Evolutionary conservation across 2,329 filamentous ascomycete genomes (phyloP).

Genomic region (Monilinia vaccinii-corymbosi): DNA sequence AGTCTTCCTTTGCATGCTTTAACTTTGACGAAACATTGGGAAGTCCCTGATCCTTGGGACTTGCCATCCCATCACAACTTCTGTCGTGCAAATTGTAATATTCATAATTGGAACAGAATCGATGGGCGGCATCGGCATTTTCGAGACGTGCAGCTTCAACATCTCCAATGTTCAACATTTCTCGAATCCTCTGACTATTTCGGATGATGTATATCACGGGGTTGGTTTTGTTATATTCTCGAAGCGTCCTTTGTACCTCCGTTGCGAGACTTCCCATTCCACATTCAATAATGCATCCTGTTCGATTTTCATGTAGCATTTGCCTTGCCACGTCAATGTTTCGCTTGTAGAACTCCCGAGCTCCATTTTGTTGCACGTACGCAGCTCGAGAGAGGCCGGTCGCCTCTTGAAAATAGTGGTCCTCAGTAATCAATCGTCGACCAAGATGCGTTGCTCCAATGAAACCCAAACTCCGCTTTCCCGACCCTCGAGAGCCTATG

Average conservation of each 20-base stretch:
- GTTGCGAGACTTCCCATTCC: conserved; percentile 46
- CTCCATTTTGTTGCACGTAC: conserved; percentile 55
- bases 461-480: conserved; percentile 67
- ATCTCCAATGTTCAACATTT: conserved; percentile 35
- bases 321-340: conserved; percentile 54
- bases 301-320: conserved; percentile 48
- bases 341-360: conserved; percentile 51
- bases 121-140: conserved; percentile 36
- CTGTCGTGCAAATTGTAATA: conserved; percentile 47
- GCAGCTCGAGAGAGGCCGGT: conserved; percentile 52
- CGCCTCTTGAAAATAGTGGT: conserved; percentile 56
- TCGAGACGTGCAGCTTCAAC: conserved; percentile 35
- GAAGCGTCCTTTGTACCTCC: conserved; percentile 42
- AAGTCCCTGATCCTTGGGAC: conserved; percentile 34
- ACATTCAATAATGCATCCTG: conserved; percentile 60
- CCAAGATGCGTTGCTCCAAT: conserved; percentile 65
- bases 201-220: conserved; percentile 64
- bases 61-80: conserved; percentile 31
- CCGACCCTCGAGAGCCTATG: conserved; percentile 63
- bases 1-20: conserved; percentile 48
- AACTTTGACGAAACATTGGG: conserved; percentile 39
- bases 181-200: conserved; percentile 53
- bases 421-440: conserved; percentile 59
- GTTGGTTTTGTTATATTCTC: conserved; percentile 52
- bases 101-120: conserved; percentile 53